phyloP scores from a whole-genome alignment of 1,284 basidiomycete genomes.

The Macrocystidia cucumis region DNA sequence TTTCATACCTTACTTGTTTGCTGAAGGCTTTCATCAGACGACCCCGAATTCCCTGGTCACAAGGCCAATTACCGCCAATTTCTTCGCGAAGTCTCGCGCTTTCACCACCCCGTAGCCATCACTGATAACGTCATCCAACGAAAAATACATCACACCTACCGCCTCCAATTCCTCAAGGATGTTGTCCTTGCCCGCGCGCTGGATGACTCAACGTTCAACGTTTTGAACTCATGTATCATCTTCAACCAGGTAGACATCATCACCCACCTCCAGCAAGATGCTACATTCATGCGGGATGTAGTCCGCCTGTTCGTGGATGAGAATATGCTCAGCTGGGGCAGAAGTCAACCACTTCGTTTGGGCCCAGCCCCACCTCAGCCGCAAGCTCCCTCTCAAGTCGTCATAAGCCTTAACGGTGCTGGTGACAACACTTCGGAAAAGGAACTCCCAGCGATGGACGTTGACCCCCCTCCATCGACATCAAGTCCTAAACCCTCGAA shows the following conservation, averaged over 20 bases:
- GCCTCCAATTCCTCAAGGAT: slow-evolving; percentile 95
- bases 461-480: slow-evolving; percentile 27
- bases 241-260: slow-evolving; percentile 99
- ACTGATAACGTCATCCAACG: slow-evolving; percentile 65
- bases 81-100: slow-evolving; percentile 73
- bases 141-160: slow-evolving; percentile 96
- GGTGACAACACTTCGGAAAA: slow-evolving; percentile 16
- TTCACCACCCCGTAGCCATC: slow-evolving; percentile 83
- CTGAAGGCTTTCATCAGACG: slow-evolving; percentile 49
- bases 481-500: slow-evolving; percentile 19
- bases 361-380: slow-evolving; percentile 15
- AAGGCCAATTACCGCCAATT: slow-evolving; percentile 97
- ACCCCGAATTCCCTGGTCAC: slow-evolving; percentile 91
- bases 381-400: slow-evolving; percentile 12
- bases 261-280: slow-evolving; percentile 78
- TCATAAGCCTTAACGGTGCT: slow-evolving; percentile 23
- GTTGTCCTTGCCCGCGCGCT: slow-evolving; percentile 92
- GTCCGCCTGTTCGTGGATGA: slow-evolving; percentile 74
- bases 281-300: slow-evolving; percentile 69
- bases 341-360: slow-evolving; percentile 16
- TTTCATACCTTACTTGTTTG: slow-evolving; percentile 4
- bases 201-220: slow-evolving; percentile 96
- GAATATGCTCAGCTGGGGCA: slow-evolving; percentile 37
- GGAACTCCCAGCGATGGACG: slow-evolving; percentile 23
- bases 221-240: slow-evolving; percentile 95